Evolutionary conservation across 2,329 filamentous ascomycete genomes (phyloP), one percentile per base, ranked within the genome.

Genomic region (Trichoderma breve): DNA sequence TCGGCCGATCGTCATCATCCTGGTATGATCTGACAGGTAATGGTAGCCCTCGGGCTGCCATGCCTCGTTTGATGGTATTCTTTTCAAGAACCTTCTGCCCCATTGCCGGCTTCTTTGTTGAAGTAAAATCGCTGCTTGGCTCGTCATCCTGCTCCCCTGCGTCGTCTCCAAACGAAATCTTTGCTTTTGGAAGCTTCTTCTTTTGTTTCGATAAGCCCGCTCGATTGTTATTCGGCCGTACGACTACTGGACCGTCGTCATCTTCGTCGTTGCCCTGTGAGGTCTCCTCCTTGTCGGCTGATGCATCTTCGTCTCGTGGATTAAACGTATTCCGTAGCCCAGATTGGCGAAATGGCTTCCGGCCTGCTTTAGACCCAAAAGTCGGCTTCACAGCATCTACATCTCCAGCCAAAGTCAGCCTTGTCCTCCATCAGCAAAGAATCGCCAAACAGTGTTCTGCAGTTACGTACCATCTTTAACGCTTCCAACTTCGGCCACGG

Each of bases 121-220:
- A 88, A 51, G 89, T 85, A 0, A 88, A 82, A 65, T 88, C 86
- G 11, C 75, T 72, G 2, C 79, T 75, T 0, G 87, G 86, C 6
- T 85, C 88, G 62, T 86, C 84, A 34, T 86, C 87, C 6, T 84
- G 84, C 72, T 86, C 86, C 3, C 73, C 74, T 21, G 85, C 85
- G 11, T 86, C 86, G 0, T 88, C 87, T 0, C 91, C 93, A 79
- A 97, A 97, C 0, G 94, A 97, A 26, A 97, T 85, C 7, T 92
- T 89, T 3, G 83, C 80, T 2, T 84, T 90, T 0, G 76, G 75
- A 1, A 74, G 58, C 4, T 92, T 91, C 78, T 93, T 93, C 80
- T 94, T 95, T 72, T 90, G 88, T 70, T 85, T 88, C 8, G 82
- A 76, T 1, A 87, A 88, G 14, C 82, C 82, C 0, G 84, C 82